Conservation (phyloP, 768 basidiomycete genomes). For the Pisolithus tinctorius region DNA sequence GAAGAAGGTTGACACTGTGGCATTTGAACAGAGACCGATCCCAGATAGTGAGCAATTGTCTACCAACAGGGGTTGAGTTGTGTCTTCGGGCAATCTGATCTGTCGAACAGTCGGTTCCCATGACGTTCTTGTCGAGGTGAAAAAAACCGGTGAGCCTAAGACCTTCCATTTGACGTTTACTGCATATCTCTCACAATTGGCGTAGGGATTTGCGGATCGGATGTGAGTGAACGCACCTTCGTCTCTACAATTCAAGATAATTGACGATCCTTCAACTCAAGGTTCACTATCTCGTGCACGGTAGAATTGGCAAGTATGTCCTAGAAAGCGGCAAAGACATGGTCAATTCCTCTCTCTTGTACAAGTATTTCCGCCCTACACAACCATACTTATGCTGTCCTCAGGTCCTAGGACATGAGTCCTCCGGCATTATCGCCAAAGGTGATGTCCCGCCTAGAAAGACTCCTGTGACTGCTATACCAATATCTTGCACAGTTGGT, state of each 20-base stretch:
- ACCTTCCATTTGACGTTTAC: neutral
- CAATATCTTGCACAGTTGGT: slow-evolving; percentile 47
- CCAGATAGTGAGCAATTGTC: slow-evolving; percentile 48
- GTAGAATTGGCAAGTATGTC: slow-evolving; percentile 73
- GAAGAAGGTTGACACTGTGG: slow-evolving; percentile 56
- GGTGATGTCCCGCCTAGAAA: slow-evolving; percentile 30
- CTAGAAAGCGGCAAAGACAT: slow-evolving; percentile 63
- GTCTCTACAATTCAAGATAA: slow-evolving; percentile 5
- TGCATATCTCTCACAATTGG: slow-evolving; percentile 6
- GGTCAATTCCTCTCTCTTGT: slow-evolving; percentile 33
- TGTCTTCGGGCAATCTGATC: slow-evolving; percentile 5
- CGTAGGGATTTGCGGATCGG: slow-evolving; percentile 85
- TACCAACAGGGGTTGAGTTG: neutral
- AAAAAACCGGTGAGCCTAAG: slow-evolving; percentile 72
- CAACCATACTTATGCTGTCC: neutral
- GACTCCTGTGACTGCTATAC: neutral
- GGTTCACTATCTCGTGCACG: slow-evolving; percentile 77
- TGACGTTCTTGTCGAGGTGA: slow-evolving; percentile 84
- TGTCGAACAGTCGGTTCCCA: slow-evolving; percentile 47
- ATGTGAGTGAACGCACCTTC: slow-evolving; percentile 39
- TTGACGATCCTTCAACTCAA: slow-evolving; percentile 22
- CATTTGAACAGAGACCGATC: slow-evolving; percentile 68
- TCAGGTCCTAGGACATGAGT: slow-evolving; percentile 95
- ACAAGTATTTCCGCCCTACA: neutral
- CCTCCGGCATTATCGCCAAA: slow-evolving; percentile 70